Evolutionary conservation across 306 rosid species (phyloP).

Genomic region (Elaeagnus macrophylla): DNA sequence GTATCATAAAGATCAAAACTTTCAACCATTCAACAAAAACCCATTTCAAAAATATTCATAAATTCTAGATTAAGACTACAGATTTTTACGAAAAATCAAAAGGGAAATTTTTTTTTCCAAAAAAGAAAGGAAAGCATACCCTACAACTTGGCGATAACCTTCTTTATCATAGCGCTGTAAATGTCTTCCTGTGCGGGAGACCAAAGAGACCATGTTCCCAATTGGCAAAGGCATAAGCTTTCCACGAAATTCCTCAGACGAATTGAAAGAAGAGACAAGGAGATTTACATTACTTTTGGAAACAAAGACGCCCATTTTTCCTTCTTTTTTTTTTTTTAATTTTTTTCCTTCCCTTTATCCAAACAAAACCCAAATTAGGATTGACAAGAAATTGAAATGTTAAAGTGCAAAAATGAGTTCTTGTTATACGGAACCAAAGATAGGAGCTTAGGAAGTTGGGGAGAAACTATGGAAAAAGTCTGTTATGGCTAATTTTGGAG

Average conservation of each 20-base stretch:
- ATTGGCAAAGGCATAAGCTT: slow-evolving; percentile 33
- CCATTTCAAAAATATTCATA: slow-evolving; percentile 10
- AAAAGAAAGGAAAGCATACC: slow-evolving; percentile 32
- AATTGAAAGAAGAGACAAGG: slow-evolving; percentile 28
- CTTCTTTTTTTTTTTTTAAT: background rate
- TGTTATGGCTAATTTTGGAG: too few species aligned
- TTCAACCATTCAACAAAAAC: slow-evolving; percentile 6
- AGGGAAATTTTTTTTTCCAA: background rate
- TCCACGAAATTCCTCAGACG: slow-evolving; percentile 20
- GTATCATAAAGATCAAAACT: background rate
- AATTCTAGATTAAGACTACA: background rate
- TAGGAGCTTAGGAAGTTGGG: too few species aligned
- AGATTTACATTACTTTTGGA: slow-evolving; percentile 37
- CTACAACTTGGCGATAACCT: slow-evolving; percentile 78
- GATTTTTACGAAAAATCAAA: background rate
- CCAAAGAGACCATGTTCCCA: slow-evolving; percentile 39
- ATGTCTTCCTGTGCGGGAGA: slow-evolving; percentile 65
- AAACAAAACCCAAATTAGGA: background rate
- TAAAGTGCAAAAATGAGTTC: too few species aligned
- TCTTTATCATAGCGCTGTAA: slow-evolving; percentile 60
- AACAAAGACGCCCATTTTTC: slow-evolving; percentile 52
- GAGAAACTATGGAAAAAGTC: too few species aligned
- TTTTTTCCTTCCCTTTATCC: too few species aligned
- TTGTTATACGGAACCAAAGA: too few species aligned
- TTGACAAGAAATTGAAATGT: background rate